phyloP scores from a whole-genome alignment of 495 filamentous ascomycete genomes.

The Emericellopsis terricola region DNA sequence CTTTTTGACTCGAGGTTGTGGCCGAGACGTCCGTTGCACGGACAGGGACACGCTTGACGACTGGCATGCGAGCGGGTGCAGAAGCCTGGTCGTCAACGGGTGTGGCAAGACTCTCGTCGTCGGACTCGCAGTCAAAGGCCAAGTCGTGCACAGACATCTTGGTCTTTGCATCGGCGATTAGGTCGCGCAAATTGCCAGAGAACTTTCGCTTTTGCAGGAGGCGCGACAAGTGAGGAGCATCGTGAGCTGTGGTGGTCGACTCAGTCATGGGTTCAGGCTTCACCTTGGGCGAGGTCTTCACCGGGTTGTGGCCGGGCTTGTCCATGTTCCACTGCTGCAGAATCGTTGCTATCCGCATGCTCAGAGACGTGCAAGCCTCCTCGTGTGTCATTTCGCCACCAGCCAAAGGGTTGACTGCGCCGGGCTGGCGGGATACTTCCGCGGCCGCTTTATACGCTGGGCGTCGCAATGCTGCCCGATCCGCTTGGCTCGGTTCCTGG shows the following conservation, averaged over 20 bases:
- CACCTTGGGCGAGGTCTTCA: constrained; percentile 2
- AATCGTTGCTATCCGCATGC: constrained; percentile 27
- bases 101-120: constrained; percentile 21
- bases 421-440: constrained; percentile 12
- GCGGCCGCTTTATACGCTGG: constrained; percentile 3
- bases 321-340: constrained; percentile 25
- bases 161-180: constrained; percentile 39
- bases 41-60: constrained; percentile 35
- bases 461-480: constrained; percentile 14
- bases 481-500: constrained; percentile 16
- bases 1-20: too few relatives aligned
- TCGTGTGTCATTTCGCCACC: constrained; percentile 38
- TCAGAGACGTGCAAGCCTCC: constrained; percentile 29
- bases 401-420: constrained; percentile 52
- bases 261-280: constrained; percentile 5
- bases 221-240: constrained; percentile 60
- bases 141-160: constrained; percentile 31
- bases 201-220: constrained; percentile 48
- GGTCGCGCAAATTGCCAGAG: constrained; percentile 39
- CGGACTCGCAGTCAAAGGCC: constrained; percentile 28
- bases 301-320: constrained; percentile 5
- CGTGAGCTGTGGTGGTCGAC: constrained; percentile 39
- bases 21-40: constrained; percentile 38
- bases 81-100: constrained; percentile 7
- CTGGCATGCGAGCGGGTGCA: constrained; percentile 15